Evolutionary conservation across 78 protist genomes (phyloP), one percentile per base, ranked within the genome.

Genomic region (Dictyostelium purpureum): DNA sequence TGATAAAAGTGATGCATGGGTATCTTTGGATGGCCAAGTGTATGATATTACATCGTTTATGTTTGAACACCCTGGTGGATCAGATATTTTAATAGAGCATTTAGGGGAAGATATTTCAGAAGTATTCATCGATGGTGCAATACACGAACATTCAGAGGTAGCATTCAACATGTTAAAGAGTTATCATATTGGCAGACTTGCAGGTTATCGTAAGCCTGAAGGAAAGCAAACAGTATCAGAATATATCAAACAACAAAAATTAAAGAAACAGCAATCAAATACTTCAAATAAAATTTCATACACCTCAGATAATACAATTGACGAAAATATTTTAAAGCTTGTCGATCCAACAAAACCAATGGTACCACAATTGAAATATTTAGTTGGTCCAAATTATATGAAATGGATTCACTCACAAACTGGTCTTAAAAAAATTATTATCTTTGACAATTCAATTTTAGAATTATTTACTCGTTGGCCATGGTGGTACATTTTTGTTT

Each of bases 401-500:
- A 81, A 70, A 49, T 90, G 94, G 94, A 77, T 90, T 35, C 94
- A 90, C 31, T 73, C 89, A 38, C 89, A 79, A 70, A 90, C 89
- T 28, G 94, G 94, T 54, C 28, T 81, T 7, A 77, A 77, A 18
- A 47, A 79, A 21, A 81, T 90, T 52, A 79, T 79, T 33, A 90
- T 90, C 3, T 90, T 90, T 45, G 82, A 90, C 52, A 90, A 42
- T 42, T n/a, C 66, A 45, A 45, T 77, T 28, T 54, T 90, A 31
- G 94, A 90, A 42, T 52, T 75, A 61, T 81, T 90, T 21, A 81
- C 94, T 5, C 69, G 94, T 49, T 90, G 89, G 88, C 94, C 94
- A 69, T 90, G 94, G 94, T 90, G 94, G 94, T 90, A 90, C n/a
- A 90, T 90, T 33, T 76, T 90, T 37, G 45, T 76, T 33, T 63